A percentile compares a stretch with the other conserved stretches of the same genome.
Conservation (phyloP, 1,284 basidiomycete genomes). For the Laetiporus sulphureus region DNA sequence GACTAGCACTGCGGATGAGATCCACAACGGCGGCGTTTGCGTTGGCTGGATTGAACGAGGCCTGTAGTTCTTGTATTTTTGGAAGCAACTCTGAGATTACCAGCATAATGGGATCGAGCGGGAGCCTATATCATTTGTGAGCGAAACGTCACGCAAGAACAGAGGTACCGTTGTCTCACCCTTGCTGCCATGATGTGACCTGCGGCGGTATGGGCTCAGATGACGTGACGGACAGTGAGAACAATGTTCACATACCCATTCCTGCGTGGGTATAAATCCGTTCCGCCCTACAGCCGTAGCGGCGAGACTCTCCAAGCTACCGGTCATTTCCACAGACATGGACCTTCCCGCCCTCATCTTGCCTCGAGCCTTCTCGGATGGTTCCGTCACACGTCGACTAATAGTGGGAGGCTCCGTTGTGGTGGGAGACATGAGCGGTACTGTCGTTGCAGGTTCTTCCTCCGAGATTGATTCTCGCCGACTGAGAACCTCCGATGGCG, state of each 20-base stretch:
- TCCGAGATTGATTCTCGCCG: constrained; percentile 17
- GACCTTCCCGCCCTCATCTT: constrained; percentile 76
- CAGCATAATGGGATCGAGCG: constrained; percentile 80
- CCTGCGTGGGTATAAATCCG: constrained; percentile 89
- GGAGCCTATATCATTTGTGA: too few relatives aligned
- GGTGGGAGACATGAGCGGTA: constrained; percentile 36
- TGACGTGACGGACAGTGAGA: background rate
- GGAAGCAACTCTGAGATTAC: constrained; percentile 82
- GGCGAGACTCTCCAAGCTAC: constrained; percentile 57
- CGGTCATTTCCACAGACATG: constrained; percentile 49
- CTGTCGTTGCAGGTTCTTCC: constrained; percentile 17
- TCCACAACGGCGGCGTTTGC: constrained; percentile 64
- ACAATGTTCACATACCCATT: constrained; percentile 78
- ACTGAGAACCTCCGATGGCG: too few relatives aligned
- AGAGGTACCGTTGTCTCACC: constrained; percentile 44
- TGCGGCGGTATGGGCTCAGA: constrained; percentile 17
- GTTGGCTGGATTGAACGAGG: constrained; percentile 53
- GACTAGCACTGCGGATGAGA: constrained; percentile 56
- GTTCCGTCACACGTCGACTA: constrained; percentile 22
- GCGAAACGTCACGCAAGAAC: too few relatives aligned
- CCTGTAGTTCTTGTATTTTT: constrained; percentile 78
- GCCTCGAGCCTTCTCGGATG: constrained; percentile 81
- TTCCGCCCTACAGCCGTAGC: constrained; percentile 71
- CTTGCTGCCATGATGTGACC: constrained; percentile 85
- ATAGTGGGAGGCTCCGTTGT: constrained; percentile 27